These are phyloP conservation scores for Collariella sp. DNA, from an alignment of 495 filamentous ascomycete species.

Conservation along the genomic window DNA sequence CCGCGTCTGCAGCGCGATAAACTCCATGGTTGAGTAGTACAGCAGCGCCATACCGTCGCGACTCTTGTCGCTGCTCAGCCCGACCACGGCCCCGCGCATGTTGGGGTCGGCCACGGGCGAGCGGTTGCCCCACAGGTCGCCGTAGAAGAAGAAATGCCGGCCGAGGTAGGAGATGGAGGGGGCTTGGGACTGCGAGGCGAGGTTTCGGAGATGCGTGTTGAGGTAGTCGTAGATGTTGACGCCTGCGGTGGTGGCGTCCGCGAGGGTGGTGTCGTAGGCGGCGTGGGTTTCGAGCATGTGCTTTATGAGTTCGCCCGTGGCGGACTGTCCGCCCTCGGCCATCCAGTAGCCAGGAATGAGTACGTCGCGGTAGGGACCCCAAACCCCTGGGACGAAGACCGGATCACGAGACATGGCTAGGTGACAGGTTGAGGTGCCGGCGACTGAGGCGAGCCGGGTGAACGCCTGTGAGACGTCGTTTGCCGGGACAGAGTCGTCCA, in stretches of 20 bases:
- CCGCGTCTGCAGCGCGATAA: slow-evolving; percentile 90
- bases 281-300: slow-evolving; percentile 92
- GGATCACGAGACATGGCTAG: slow-evolving; percentile 87
- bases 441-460: slow-evolving; percentile 85
- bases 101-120: slow-evolving; percentile 84
- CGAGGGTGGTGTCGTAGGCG: slow-evolving; percentile 67
- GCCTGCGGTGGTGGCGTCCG: slow-evolving; percentile 66
- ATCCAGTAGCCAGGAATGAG: slow-evolving; percentile 88
- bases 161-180: slow-evolving; percentile 75
- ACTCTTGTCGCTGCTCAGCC: slow-evolving; percentile 73
- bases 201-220: slow-evolving; percentile 74
- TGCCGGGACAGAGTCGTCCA: slow-evolving; percentile 50
- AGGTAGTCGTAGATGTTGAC: slow-evolving; percentile 89
- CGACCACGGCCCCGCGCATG: slow-evolving; percentile 85
- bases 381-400: slow-evolving; percentile 88
- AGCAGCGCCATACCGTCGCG: slow-evolving; percentile 79
- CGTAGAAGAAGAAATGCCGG: slow-evolving; percentile 96
- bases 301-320: slow-evolving; percentile 87
- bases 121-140: slow-evolving; percentile 95
- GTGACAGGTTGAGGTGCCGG: slow-evolving; percentile 94
- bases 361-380: slow-evolving; percentile 93
- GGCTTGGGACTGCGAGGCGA: slow-evolving; percentile 56
- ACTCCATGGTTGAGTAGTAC: slow-evolving; percentile 93
- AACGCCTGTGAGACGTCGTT: slow-evolving; percentile 90
- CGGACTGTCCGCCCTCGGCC: slow-evolving; percentile 92